phyloP scores from a whole-genome alignment of 1,284 basidiomycete species.

The Cutaneotrichosporon sp. region DNA sequence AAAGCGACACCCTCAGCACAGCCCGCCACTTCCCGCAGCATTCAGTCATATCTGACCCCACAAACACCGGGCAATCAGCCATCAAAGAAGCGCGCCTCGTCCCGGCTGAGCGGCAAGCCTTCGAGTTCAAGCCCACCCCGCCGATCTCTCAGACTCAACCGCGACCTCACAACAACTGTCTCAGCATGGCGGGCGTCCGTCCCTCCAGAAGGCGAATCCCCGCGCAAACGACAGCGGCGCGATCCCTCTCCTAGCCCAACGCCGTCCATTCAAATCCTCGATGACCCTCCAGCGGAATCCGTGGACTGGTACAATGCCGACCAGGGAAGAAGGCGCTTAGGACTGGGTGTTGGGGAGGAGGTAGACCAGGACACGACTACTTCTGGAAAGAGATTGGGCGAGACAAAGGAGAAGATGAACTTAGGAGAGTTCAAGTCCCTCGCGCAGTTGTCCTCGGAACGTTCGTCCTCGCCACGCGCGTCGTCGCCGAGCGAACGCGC shows the following conservation, averaged over 20 bases:
- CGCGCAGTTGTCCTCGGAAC: slow-evolving; percentile 13
- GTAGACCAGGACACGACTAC: slow-evolving; percentile 5
- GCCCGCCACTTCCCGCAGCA: background rate
- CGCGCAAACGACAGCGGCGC: background rate
- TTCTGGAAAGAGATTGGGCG: background rate
- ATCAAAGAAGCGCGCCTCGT: background rate
- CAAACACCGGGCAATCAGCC: slow-evolving; percentile 3
- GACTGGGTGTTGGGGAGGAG: background rate
- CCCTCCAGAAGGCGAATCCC: background rate
- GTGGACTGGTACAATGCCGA: no score
- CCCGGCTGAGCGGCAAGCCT: background rate
- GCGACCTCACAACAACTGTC: background rate
- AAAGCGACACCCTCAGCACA: slow-evolving; percentile 5
- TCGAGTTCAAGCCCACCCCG: background rate
- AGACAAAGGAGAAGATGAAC: background rate
- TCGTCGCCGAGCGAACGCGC: slow-evolving; percentile 12
- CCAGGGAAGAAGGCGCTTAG: slow-evolving; percentile 7
- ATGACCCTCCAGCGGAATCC: no score
- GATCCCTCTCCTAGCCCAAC: background rate
- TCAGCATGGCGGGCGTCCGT: background rate
- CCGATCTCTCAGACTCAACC: background rate
- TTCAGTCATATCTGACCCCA: slow-evolving; percentile 13
- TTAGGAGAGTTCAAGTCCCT: slow-evolving; percentile 18
- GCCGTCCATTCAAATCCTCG: background rate
- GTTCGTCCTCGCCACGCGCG: slow-evolving; percentile 12